Evolutionary conservation across 495 filamentous ascomycete species (phyloP), one percentile per base, ranked within the genome.

Genomic region (Daldinia caldariorum): DNA sequence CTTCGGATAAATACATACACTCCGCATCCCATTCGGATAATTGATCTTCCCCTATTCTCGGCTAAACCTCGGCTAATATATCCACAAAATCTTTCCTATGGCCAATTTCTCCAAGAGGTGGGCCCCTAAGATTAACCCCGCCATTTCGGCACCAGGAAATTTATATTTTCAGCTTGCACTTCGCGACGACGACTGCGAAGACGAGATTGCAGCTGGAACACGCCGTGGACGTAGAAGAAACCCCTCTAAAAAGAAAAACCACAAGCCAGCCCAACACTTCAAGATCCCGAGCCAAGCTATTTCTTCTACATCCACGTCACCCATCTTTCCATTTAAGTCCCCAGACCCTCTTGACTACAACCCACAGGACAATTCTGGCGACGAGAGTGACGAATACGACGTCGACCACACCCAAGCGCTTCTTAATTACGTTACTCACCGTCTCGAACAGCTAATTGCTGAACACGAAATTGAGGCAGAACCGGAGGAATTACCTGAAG

Each of bases 61-160:
- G 54, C 5, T 22, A 39, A 57, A 22, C 31, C 35, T 57, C 54
- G 54, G 54, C 32, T 31, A 32, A 53, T 16, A 6, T n/a, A 12
- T 37, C 3, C 32, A 35, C 16, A 18, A 13, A 18, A n/a, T n/a
- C n/a, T 39, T 18, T n/a, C 2, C 31, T n/a, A 37, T 6, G 20
- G 12, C 34, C 22, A 51, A 51, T 51, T 51, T 51, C 49, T 51
- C 29, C 10, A 53, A 16, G 49, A 53, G 31, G 49, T 53, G 49
- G 49, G 49, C 49, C 49, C 22, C 22, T 32, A 32, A 53, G 22
- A 53, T 14, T 29, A 53, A 53, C 49, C 49, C 49, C 49, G 49
- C 49, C 49, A 53, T 53, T 53, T 53, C 49, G 49, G 49, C 49
- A 53, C 49, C 56, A 59, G 5, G 12, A 7, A 59, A 45, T 59